Conservation (phyloP, 257 asterid species). For the Voacanga thouarsii region DNA sequence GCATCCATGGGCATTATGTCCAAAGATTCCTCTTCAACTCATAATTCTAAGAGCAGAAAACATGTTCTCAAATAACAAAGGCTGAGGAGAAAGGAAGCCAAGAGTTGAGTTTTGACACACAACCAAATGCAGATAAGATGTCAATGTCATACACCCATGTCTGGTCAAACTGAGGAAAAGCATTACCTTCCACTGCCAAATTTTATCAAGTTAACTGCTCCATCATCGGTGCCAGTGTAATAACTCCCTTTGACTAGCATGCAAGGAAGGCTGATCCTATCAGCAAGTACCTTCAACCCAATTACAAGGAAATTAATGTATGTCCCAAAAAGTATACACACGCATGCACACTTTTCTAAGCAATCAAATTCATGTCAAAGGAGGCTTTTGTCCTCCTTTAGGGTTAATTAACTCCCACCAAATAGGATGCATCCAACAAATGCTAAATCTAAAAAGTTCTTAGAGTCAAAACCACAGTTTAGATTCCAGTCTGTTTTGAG, state of each 20-base stretch:
- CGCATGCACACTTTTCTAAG: neutral
- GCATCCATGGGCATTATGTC: neutral
- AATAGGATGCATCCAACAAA: neutral
- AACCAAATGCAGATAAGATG: neutral
- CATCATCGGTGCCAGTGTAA: slow-evolving; percentile 98
- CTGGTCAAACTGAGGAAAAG: neutral
- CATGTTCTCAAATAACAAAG: neutral
- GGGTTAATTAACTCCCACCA: neutral
- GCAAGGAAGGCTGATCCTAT: slow-evolving; percentile 86
- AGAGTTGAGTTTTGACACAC: neutral
- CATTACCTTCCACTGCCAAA: slow-evolving; percentile 85
- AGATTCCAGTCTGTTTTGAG: neutral
- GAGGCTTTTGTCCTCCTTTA: neutral
- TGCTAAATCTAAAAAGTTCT: neutral
- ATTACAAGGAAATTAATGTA: slow-evolving; percentile 22
- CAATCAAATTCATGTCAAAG: neutral
- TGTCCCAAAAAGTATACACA: neutral
- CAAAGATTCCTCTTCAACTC: neutral
- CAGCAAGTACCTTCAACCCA: slow-evolving; percentile 88
- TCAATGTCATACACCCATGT: neutral
- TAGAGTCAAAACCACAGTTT: neutral
- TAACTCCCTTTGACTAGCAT: slow-evolving; percentile 96
- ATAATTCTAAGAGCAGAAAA: neutral
- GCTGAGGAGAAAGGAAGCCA: no score
- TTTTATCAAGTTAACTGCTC: slow-evolving; percentile 93